Evolutionary conservation across 1,284 basidiomycete species (phyloP), one percentile per base, ranked within the genome.

Genomic region (Exobasidium cylindrosporum): DNA sequence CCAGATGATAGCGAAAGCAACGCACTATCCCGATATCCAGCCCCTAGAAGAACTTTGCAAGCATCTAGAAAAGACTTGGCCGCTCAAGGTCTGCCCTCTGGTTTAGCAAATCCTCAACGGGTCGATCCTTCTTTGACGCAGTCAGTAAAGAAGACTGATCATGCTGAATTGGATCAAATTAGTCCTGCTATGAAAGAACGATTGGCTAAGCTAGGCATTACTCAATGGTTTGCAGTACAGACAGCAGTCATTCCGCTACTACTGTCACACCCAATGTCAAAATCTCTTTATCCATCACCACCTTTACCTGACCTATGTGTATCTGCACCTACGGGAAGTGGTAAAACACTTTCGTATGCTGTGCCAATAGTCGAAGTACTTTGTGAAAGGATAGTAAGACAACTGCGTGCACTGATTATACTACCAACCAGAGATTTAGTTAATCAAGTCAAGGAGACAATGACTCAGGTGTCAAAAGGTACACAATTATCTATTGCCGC

Each of bases 311-410:
- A 99, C 80, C 84, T 94, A 7, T 95, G 94, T 72, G 90, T 96
- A n/a, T 96, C 92, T 4, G 96, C 96, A 1, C 96, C 96, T 0
- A 98, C 96, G 0, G 96, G 96, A 64, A 97, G 94, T 0, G 96
- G 96, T 72, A 98, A 98, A 82, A 98, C 95, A 0, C 83, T 98
- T 23, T 87, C 95, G 2, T 99, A 91, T 82, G 86, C 98, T n/a
- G 86, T 98, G 3, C 96, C 96, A 21, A 90, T 97, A 58, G 84
- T 97, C 29, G 91, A 97, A 84, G 55, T 61, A 21, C 50, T 60
- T 57, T 54, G 64, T 3, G 53, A 60, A 40, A 57, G 58, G 4
- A 57, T 60, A n/a, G 53, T 76, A 2, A 63, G 64, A 4, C 86
- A 91, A 30, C 81, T 98, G 13, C 85, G 96, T n/a, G 94, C 95